A percentile compares a stretch with the other conserved stretches of the same genome.
These are phyloP conservation scores for Kodamaea leandrae DNA, from an alignment of 805 yeast genomes.

Conservation along the genomic window DNA sequence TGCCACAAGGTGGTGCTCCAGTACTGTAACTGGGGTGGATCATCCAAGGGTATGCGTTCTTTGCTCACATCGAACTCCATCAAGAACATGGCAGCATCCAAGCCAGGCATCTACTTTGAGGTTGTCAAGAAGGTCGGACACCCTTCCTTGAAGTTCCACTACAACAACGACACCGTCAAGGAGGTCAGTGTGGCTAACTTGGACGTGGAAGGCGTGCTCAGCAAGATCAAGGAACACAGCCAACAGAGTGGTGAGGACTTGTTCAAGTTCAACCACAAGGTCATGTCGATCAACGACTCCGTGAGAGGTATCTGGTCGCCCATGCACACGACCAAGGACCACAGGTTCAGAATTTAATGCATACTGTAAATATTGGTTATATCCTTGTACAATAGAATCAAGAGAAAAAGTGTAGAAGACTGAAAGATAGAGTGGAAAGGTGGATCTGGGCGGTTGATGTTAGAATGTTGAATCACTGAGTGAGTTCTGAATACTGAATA, in stretches of 20 bases:
- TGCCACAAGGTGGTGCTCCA: constrained; percentile 74
- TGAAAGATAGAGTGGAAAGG: neutral
- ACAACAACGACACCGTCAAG: constrained; percentile 27
- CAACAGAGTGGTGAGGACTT: constrained; percentile 69
- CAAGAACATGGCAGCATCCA: constrained; percentile 53
- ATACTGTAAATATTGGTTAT: constrained; percentile 6
- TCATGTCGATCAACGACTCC: constrained; percentile 72
- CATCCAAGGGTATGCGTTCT: constrained; percentile 80
- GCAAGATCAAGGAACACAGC: constrained; percentile 60
- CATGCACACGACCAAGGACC: constrained; percentile 59
- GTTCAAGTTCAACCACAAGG: constrained; percentile 67
- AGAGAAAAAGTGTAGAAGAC: neutral
- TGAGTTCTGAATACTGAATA: too few relatives aligned
- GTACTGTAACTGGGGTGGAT: constrained; percentile 95
- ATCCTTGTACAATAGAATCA: neutral
- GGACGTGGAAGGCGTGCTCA: constrained; percentile 56
- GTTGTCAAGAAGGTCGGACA: constrained; percentile 75
- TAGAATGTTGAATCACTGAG: too few relatives aligned
- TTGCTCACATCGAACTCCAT: constrained; percentile 52
- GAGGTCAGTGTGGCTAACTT: constrained; percentile 77
- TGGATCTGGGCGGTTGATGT: too few relatives aligned
- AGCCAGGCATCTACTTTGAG: constrained; percentile 71
- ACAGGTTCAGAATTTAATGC: constrained; percentile 37
- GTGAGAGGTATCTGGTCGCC: constrained; percentile 99
- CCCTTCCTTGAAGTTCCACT: constrained; percentile 56